Evolutionary conservation across 306 rosid genomes (phyloP), one percentile per base, ranked within the genome.

Genomic region (Inga laurina): DNA sequence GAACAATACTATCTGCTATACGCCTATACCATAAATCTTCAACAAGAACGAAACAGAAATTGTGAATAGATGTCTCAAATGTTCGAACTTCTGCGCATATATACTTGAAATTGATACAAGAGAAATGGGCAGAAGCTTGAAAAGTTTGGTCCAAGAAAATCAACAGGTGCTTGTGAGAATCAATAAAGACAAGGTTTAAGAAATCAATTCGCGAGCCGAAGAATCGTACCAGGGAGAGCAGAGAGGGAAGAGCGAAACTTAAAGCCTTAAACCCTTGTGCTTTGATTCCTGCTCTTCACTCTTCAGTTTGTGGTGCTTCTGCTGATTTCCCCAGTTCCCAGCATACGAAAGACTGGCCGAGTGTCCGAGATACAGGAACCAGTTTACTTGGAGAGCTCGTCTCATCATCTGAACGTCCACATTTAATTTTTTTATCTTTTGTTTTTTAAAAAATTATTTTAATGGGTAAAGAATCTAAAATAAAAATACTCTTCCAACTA

Each of bases 251-350:
- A 71, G 5, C n/a, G 56, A 22, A 22, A 79, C 73, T 71, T 54
- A 41, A 88, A 74, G 84, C 86, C 77, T 72, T 34, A 43, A 88
- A 71, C 86, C 86, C 81, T 83, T 73, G 84, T 69, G 72, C 57
- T 48, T 65, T 27, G 59, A 44, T 77, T 78, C 86, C 62, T 77
- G 84, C 37, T 80, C 68, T 56, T 56, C 37, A 62, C 37, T 19
- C 75, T 65, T 24, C 70, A 75, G 77, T 48, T 48, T 45, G 19
- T 34, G 16, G 27, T 56, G 32, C 34, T 64, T 5, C 43, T 44
- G 21, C 43, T 56, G 81, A 6, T 19, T 75, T 73, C 79, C 16
- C 1, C 52, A 57, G 21, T 9, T 71, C 10, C 7, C 43, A 46
- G 68, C 48, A 65, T 59, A 41, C 7, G 1, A 12, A 71, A 8